Conservation (phyloP, 164 flowering plant genomes). For the Cinnamomum chago region DNA sequence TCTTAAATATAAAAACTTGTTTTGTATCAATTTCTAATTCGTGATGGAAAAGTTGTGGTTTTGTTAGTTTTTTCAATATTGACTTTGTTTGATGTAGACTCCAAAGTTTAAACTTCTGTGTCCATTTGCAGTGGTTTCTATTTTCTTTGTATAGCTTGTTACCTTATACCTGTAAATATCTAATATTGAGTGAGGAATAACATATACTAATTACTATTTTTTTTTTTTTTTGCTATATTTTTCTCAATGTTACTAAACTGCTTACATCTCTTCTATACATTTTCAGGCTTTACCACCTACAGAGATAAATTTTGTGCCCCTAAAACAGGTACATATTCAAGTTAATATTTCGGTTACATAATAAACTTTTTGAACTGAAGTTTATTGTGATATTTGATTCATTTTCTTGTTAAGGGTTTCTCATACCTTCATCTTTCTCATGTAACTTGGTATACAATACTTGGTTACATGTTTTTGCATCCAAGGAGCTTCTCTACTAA, state of each 20-base stretch:
- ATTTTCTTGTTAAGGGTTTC: not conserved
- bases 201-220: no score
- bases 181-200: not conserved
- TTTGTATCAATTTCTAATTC: no score
- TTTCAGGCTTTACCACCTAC: conserved; percentile 84
- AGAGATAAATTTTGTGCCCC: conserved; percentile 81
- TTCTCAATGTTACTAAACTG: not conserved
- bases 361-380: not conserved
- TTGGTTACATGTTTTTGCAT: not conserved
- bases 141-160: not conserved
- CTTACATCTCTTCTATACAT: conserved; percentile 11
- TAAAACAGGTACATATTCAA: conserved; percentile 66
- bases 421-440: not conserved
- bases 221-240: no score
- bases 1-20: no score
- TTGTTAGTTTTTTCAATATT: no score
- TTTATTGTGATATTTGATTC: not conserved
- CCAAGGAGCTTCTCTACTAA: no score
- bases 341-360: not conserved
- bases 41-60: no score
- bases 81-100: no score
- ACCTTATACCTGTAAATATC: not conserved
- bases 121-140: not conserved
- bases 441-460: not conserved
- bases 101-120: no score